A percentile compares a stretch with the other conserved stretches of the same genome.
These are phyloP conservation scores for Colletotrichum incanum DNA, from an alignment of 2,329 filamentous ascomycete genomes.

Conservation along the genomic window DNA sequence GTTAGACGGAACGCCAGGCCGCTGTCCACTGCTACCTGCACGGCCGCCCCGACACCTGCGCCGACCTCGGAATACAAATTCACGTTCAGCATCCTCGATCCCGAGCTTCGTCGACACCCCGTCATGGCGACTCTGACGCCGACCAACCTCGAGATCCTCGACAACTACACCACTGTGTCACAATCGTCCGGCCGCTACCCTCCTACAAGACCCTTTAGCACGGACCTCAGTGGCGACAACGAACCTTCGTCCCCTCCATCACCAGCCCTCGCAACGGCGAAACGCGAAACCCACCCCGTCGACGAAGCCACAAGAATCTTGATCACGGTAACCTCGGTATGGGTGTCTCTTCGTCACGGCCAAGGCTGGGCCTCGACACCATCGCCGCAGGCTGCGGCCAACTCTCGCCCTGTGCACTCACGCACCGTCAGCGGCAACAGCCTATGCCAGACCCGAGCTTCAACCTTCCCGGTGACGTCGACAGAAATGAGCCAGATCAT, in stretches of 20 bases:
- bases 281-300: constrained; percentile 43
- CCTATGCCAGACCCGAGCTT: constrained; percentile 28
- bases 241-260: constrained; percentile 17
- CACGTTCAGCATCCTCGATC: constrained; percentile 84
- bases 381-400: constrained; percentile 15
- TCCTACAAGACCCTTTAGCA: constrained; percentile 57
- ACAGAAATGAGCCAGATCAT: constrained; percentile 13
- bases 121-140: constrained; percentile 79
- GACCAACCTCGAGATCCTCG: constrained; percentile 77
- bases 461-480: constrained; percentile 35
- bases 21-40: constrained; percentile 45
- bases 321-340: constrained; percentile 47
- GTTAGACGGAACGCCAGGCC: constrained; percentile 63
- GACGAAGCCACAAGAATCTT: constrained; percentile 45
- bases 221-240: constrained; percentile 40
- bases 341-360: constrained; percentile 46
- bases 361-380: constrained; percentile 43
- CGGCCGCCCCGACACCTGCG: constrained; percentile 45
- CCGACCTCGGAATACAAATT: constrained; percentile 68
- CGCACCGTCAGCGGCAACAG: constrained; percentile 24
- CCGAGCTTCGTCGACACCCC: constrained; percentile 78
- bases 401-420: constrained; percentile 19
- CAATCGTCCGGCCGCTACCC: constrained; percentile 65
- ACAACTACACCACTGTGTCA: constrained; percentile 75
- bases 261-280: constrained; percentile 10